These are phyloP conservation scores for Rasamsonia emersonii DNA, from an alignment of 2,329 filamentous ascomycete genomes.

Conservation along the genomic window DNA sequence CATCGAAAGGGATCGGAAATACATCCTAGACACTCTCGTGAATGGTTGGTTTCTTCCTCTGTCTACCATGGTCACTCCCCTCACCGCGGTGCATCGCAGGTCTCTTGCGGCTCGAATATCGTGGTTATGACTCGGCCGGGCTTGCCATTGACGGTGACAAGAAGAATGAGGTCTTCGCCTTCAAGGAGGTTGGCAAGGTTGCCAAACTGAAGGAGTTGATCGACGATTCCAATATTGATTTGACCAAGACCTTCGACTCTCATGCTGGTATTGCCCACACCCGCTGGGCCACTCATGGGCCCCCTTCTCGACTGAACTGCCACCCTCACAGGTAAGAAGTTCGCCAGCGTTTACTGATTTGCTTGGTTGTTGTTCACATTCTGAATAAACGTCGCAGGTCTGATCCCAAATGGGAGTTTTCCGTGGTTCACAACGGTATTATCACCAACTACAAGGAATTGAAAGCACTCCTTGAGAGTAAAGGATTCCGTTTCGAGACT, in stretches of 20 bases:
- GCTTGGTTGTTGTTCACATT: no score
- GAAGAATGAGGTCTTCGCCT: conserved; percentile 94
- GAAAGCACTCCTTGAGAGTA: conserved; percentile 82
- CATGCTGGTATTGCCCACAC: conserved; percentile 99
- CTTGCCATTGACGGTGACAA: conserved; percentile 95
- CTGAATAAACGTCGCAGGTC: conserved; percentile 51
- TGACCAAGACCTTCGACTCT: conserved; percentile 91
- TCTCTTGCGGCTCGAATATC: conserved; percentile 92
- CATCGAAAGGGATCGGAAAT: conserved; percentile 96
- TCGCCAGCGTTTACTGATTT: no score
- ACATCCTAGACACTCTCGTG: conserved; percentile 89
- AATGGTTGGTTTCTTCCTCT: conserved; percentile 60
- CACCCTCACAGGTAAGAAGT: conserved; percentile 95
- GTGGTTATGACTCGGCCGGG: conserved; percentile 96
- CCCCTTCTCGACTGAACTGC: conserved; percentile 90
- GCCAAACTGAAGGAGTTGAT: conserved; percentile 92
- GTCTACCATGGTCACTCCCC: conserved; percentile 9
- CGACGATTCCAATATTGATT: conserved; percentile 70
- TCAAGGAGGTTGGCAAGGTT: conserved; percentile 99
- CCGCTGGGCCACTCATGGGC: conserved; percentile 95
- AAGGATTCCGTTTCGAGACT: conserved; percentile 98
- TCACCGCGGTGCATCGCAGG: conserved; percentile 43
- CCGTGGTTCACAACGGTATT: conserved; percentile 98
- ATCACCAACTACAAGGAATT: conserved; percentile 99
- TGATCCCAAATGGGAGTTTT: conserved; percentile 90